phyloP scores from a whole-genome alignment of 129 eudicot species.

The Saposhnikovia divaricata region DNA sequence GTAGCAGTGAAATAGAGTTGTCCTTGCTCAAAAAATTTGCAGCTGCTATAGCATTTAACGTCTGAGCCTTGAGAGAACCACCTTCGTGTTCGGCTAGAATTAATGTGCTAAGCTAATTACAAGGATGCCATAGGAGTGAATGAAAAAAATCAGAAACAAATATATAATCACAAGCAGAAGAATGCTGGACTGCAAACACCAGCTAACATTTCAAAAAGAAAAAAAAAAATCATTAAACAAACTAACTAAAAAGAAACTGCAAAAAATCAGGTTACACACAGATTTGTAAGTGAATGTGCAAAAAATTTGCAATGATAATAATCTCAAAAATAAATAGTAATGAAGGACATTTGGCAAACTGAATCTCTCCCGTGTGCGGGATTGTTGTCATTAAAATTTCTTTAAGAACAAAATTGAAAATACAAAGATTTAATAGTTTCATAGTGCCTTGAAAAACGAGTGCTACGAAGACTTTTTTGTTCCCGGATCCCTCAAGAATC shows the following conservation, averaged over 20 bases:
- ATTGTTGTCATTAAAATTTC: too few species aligned
- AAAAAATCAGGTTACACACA: background rate
- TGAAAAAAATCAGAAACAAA: background rate
- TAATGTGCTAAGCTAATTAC: constrained; percentile 72
- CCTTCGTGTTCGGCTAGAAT: constrained; percentile 89
- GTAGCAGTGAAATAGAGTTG: constrained; percentile 57
- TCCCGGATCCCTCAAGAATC: too few species aligned
- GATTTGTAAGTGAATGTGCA: background rate
- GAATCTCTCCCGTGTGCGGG: too few species aligned
- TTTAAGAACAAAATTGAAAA: too few species aligned
- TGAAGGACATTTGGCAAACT: background rate
- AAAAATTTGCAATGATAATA: background rate
- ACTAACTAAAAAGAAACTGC: background rate
- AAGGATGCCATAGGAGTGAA: background rate
- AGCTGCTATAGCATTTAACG: constrained; percentile 80
- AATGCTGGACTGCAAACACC: background rate
- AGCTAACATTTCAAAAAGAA: background rate
- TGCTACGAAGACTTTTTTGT: too few species aligned
- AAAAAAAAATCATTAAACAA: background rate
- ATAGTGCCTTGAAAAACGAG: too few species aligned
- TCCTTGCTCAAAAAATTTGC: constrained; percentile 57
- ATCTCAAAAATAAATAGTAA: background rate
- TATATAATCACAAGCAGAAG: background rate
- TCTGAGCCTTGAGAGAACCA: constrained; percentile 56
- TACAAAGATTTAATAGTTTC: too few species aligned